A percentile compares a stretch with the other conserved stretches of the same genome.
Evolutionary conservation across 2,329 filamentous ascomycete species (phyloP).

Genomic region (Ceratocystis cubensis): DNA sequence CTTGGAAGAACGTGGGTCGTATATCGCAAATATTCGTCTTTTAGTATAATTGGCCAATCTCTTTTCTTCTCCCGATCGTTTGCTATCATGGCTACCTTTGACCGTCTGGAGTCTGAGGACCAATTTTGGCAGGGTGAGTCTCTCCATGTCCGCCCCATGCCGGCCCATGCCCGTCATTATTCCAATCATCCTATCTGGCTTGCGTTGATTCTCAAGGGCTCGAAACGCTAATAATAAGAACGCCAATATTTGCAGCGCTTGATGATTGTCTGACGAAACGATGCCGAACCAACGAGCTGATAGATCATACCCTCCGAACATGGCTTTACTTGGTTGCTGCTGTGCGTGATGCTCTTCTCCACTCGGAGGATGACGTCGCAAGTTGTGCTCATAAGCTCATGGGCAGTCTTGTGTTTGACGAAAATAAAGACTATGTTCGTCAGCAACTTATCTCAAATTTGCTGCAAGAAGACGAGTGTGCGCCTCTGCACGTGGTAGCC

Average conservation of each 20-base stretch:
- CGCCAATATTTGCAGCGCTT: conserved; percentile 32
- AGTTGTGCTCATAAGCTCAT: conserved; percentile 70
- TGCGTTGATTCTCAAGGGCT: not conserved
- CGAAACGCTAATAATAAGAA: not conserved
- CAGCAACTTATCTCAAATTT: conserved; percentile 87
- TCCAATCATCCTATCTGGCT: not conserved
- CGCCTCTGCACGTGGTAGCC: conserved; percentile 67
- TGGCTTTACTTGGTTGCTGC: conserved; percentile 69
- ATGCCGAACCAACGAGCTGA: conserved; percentile 42
- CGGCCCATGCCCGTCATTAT: too few species aligned
- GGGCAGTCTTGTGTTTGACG: conserved; percentile 58
- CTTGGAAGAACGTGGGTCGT: not conserved
- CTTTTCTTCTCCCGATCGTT: not conserved
- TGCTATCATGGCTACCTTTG: conserved; percentile 14
- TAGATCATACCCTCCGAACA: conserved; percentile 74
- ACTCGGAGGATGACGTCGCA: conserved; percentile 65
- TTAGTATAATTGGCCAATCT: not conserved
- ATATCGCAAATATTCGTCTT: not conserved
- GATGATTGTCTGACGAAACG: conserved; percentile 34
- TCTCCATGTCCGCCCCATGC: conserved; percentile 20
- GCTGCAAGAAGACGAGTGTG: conserved; percentile 73
- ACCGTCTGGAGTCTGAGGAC: conserved; percentile 42
- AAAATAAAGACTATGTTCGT: conserved; percentile 74
- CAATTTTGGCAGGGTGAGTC: conserved; percentile 75
- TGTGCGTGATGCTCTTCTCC: conserved; percentile 63